Percentiles rank a stretch among this genome's conserved stretches.
These are phyloP conservation scores for Baudoinia panamericana DNA, from an alignment of 495 filamentous ascomycete genomes.

Conservation along the genomic window DNA sequence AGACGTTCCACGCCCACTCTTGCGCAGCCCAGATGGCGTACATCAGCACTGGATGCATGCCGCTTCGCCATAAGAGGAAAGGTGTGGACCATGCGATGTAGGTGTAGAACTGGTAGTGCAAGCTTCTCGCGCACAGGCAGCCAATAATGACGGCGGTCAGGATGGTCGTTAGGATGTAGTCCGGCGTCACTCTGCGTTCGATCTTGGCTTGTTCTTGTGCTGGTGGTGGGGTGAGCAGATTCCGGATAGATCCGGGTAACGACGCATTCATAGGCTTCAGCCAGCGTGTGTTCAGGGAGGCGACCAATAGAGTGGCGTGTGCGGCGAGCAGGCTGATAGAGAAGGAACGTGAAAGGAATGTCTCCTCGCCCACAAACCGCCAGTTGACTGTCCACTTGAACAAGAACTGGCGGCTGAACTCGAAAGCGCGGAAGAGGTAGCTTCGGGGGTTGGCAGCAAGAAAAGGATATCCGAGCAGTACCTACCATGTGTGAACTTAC, in stretches of 20 bases:
- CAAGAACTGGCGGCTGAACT: slow-evolving; percentile 76
- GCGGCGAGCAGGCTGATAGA: slow-evolving; percentile 51
- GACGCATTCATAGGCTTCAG: slow-evolving; percentile 36
- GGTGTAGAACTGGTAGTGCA: slow-evolving; percentile 96
- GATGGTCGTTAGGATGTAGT: slow-evolving; percentile 64
- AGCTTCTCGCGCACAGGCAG: slow-evolving; percentile 74
- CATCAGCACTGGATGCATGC: slow-evolving; percentile 58
- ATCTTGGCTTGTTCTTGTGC: slow-evolving; percentile 17
- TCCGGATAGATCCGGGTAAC: slow-evolving; percentile 38
- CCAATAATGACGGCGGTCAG: slow-evolving; percentile 73
- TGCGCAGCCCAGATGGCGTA: slow-evolving; percentile 67
- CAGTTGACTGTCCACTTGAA: slow-evolving; percentile 99
- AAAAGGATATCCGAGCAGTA: slow-evolving; percentile 64
- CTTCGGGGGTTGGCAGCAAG: slow-evolving; percentile 49
- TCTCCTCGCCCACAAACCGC: slow-evolving; percentile 75
- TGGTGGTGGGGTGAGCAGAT: slow-evolving; percentile 40
- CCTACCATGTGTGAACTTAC: slow-evolving; percentile 26
- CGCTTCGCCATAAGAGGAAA: slow-evolving; percentile 75
- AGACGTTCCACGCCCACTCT: slow-evolving; percentile 95
- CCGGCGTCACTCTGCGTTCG: slow-evolving; percentile 50
- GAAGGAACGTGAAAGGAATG: slow-evolving; percentile 66
- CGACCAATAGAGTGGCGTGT: slow-evolving; percentile 51
- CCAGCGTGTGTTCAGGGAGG: slow-evolving; percentile 49
- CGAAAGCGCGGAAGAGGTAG: slow-evolving; percentile 72
- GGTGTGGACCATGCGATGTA: slow-evolving; percentile 88